These are phyloP conservation scores for Sporothrix curviconia DNA, from an alignment of 2,329 filamentous ascomycete species.

Conservation along the genomic window DNA sequence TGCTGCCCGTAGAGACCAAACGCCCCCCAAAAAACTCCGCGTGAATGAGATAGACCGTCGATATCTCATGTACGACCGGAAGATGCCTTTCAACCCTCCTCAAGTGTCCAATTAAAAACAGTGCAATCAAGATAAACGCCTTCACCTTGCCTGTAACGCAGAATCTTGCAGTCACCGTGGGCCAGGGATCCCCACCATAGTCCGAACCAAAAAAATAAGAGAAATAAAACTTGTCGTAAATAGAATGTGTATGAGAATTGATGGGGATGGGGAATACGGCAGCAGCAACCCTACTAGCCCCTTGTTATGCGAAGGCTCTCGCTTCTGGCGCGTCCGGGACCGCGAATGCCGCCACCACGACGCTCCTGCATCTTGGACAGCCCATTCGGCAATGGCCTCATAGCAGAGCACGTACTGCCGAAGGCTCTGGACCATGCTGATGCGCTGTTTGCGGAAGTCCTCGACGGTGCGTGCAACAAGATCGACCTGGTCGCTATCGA, in stretches of 20 bases:
- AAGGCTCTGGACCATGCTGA: conserved; percentile 96
- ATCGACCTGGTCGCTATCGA: conserved; percentile 65
- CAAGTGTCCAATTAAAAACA: neutral
- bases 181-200: neutral
- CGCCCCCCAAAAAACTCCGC: neutral
- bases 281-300: no score
- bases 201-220: neutral
- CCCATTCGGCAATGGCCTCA: conserved; percentile 88
- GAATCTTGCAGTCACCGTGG: neutral
- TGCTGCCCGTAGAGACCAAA: no score
- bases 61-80: neutral
- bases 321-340: conserved; percentile 15
- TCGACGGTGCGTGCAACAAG: conserved; percentile 82
- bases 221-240: neutral
- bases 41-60: neutral
- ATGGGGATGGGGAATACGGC: no score
- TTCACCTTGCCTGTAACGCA: neutral
- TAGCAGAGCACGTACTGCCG: conserved; percentile 95
- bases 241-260: neutral
- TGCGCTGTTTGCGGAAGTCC: conserved; percentile 77
- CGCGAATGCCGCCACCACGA: neutral
- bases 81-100: neutral
- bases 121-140: neutral
- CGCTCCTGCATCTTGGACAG: conserved; percentile 46
- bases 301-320: conserved; percentile 16